These are phyloP conservation scores for Podosphaera aphanis DNA, from an alignment of 2,329 filamentous ascomycete species.

Conservation along the genomic window DNA sequence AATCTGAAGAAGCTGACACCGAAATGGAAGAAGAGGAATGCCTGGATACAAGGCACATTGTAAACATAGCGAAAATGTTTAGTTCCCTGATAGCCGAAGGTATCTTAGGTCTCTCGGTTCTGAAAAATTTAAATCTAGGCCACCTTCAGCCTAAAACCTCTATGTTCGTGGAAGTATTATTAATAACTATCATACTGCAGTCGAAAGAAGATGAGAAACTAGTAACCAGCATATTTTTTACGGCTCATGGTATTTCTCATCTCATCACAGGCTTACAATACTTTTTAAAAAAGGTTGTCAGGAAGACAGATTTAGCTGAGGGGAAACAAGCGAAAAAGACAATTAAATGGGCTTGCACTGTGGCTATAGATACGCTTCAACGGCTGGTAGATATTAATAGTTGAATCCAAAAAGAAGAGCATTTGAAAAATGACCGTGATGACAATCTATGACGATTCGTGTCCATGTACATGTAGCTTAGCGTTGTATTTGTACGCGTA, in stretches of 20 bases:
- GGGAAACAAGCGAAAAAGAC: conserved; percentile 24
- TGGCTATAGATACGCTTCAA: conserved; percentile 18
- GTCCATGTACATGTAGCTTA: background rate
- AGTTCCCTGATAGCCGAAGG: conserved; percentile 36
- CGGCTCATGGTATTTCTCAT: conserved; percentile 39
- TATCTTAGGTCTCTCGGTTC: conserved; percentile 30
- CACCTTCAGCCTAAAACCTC: conserved; percentile 55
- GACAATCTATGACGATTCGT: background rate
- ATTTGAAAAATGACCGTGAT: background rate
- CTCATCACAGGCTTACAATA: conserved; percentile 55
- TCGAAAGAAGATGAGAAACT: conserved; percentile 30
- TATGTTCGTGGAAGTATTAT: conserved; percentile 56
- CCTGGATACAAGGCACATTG: conserved; percentile 31
- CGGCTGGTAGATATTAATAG: background rate
- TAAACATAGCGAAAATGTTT: conserved; percentile 46
- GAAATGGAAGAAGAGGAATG: conserved; percentile 27
- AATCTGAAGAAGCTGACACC: conserved; percentile 39
- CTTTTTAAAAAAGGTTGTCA: conserved; percentile 54
- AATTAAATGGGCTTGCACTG: conserved; percentile 24
- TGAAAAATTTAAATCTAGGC: conserved; percentile 54
- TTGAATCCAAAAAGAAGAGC: too few species aligned
- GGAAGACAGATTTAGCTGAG: conserved; percentile 33
- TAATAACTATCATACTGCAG: conserved; percentile 52
- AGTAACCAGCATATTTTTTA: conserved; percentile 42
- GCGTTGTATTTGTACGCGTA: background rate